A percentile compares a stretch with the other conserved stretches of the same genome.
Conservation (phyloP, 495 filamentous ascomycete genomes). For the Lasiosphaeria miniovina region DNA sequence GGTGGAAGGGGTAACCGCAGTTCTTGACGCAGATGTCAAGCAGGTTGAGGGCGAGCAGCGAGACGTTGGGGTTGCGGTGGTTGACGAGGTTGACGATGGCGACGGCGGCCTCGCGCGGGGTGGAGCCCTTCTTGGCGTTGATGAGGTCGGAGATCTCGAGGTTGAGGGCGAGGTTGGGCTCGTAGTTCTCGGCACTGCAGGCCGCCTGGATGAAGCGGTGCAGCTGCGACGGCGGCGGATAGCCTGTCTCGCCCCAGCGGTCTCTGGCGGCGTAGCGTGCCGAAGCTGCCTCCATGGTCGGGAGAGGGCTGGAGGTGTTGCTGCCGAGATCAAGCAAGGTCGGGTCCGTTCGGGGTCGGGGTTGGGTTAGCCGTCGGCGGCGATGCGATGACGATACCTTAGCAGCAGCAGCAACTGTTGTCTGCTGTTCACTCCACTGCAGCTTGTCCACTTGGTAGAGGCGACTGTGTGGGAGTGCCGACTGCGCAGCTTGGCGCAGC, state of each 20-base stretch:
- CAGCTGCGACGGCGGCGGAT: constrained; percentile 75
- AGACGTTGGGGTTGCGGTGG: constrained; percentile 92
- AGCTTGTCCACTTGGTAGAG: too few relatives aligned
- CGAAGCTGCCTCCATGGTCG: constrained; percentile 85
- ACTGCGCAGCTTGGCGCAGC: too few relatives aligned
- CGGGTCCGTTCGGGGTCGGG: too few relatives aligned
- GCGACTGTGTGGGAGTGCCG: too few relatives aligned
- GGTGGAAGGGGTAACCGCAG: constrained; percentile 97
- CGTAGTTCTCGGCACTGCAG: constrained; percentile 93
- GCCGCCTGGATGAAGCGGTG: constrained; percentile 95
- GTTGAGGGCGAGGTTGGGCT: constrained; percentile 92
- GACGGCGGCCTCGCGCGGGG: constrained; percentile 93
- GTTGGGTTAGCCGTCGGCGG: neutral
- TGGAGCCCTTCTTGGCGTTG: constrained; percentile 96
- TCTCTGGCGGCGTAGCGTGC: constrained; percentile 93
- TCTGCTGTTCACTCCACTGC: too few relatives aligned
- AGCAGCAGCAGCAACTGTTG: neutral
- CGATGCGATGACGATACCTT: neutral
- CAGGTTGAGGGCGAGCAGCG: constrained; percentile 83
- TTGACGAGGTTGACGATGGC: constrained; percentile 94
- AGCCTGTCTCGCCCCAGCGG: constrained; percentile 81
- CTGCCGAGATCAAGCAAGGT: neutral
- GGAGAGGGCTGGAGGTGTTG: neutral
- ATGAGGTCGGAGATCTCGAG: constrained; percentile 96
- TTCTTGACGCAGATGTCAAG: constrained; percentile 99